Evolutionary conservation across 2,329 filamentous ascomycete genomes (phyloP).

Genomic region (Neofusicoccum laricinum): DNA sequence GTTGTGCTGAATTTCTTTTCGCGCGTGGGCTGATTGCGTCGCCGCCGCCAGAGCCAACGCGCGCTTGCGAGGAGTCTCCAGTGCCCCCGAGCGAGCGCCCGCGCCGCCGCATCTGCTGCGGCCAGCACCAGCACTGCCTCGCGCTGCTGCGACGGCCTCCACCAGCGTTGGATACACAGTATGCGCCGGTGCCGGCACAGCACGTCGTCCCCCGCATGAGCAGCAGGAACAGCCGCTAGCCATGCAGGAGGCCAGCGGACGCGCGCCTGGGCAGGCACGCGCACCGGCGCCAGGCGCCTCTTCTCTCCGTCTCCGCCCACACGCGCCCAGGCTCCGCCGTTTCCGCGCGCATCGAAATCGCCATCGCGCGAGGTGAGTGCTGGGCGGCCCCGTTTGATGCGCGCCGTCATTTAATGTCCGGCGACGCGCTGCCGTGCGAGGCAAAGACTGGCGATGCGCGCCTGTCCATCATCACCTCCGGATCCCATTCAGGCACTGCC

Average conservation of each 20-base stretch:
- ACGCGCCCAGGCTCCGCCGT: background rate
- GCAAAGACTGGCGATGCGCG: background rate
- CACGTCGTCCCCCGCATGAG: constrained; percentile 12
- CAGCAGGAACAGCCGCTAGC: constrained; percentile 10
- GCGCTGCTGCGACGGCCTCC: background rate
- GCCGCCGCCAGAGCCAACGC: background rate
- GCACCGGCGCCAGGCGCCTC: background rate
- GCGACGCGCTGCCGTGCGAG: background rate
- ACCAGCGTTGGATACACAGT: background rate
- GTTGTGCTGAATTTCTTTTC: background rate
- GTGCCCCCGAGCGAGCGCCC: background rate
- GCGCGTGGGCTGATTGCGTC: constrained; percentile 7
- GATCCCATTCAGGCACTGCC: background rate
- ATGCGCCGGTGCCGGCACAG: background rate
- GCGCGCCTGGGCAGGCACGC: constrained; percentile 4
- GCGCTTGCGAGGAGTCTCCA: background rate
- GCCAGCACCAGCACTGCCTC: too few species aligned
- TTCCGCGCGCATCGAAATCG: background rate
- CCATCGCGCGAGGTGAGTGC: background rate
- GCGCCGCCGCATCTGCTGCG: background rate
- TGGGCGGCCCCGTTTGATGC: background rate
- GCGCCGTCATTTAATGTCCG: constrained; percentile 8
- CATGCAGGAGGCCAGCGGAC: background rate
- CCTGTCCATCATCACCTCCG: background rate
- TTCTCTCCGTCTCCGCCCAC: background rate